These are phyloP conservation scores for Elsinoe necatrix DNA, from an alignment of 2,329 filamentous ascomycete genomes.

Conservation along the genomic window DNA sequence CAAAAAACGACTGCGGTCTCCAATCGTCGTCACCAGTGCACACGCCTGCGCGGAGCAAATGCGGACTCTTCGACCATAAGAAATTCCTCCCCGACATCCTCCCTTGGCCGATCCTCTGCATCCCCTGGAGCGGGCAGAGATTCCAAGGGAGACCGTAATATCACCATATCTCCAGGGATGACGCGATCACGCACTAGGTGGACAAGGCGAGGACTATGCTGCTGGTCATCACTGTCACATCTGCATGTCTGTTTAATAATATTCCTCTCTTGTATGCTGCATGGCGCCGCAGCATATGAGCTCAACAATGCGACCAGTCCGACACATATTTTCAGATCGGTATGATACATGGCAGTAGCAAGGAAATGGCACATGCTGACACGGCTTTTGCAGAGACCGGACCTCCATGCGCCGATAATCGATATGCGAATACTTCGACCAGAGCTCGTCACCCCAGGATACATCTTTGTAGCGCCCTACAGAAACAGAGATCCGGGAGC, in stretches of 20 bases:
- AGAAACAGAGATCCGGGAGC: slow-evolving; percentile 41
- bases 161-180: not conserved
- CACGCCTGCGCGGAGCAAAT: not conserved
- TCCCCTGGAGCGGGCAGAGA: slow-evolving; percentile 10
- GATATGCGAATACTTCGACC: slow-evolving; percentile 28
- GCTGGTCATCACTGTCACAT: not conserved
- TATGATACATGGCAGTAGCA: slow-evolving; percentile 20
- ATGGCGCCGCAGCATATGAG: slow-evolving; percentile 20
- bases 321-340: slow-evolving; percentile 30
- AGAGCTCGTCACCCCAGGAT: slow-evolving; percentile 37
- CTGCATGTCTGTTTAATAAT: not conserved
- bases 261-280: slow-evolving; percentile 13
- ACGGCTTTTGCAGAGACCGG: slow-evolving; percentile 27
- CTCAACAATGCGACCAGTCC: slow-evolving; percentile 30
- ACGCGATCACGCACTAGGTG: slow-evolving; percentile 10
- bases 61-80: slow-evolving; percentile 5
- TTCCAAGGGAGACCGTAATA: slow-evolving; percentile 6
- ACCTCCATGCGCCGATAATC: slow-evolving; percentile 33
- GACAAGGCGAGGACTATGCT: slow-evolving; percentile 4
- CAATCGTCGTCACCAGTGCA: not conserved
- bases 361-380: slow-evolving; percentile 18
- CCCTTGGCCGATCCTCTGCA: slow-evolving; percentile 10
- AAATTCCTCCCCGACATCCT: not conserved
- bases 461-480: slow-evolving; percentile 45
- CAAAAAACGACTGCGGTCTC: not conserved